Percentiles rank a stretch among this genome's conserved stretches.
Evolutionary conservation across 106 monocot genomes (phyloP).

Genomic region (Allium sativum): DNA sequence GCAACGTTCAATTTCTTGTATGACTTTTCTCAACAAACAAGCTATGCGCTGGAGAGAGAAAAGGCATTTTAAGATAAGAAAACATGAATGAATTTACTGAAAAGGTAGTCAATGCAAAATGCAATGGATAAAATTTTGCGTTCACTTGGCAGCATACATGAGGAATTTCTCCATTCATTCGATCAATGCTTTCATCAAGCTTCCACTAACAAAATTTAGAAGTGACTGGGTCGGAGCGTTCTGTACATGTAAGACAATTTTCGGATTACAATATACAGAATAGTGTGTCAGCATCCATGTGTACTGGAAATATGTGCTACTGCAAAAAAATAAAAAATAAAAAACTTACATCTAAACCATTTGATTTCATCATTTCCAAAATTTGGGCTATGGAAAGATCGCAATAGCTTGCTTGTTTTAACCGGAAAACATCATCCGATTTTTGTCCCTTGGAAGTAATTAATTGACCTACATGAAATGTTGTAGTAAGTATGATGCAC

Average conservation of each 20-base stretch:
- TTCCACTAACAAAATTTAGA: conserved; percentile 54
- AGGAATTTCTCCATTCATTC: conserved; percentile 86
- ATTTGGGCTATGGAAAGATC: conserved; percentile 67
- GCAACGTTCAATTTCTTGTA: conserved; percentile 82
- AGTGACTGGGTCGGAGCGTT: conserved; percentile 82
- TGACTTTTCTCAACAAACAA: conserved; percentile 64
- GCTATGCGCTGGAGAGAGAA: conserved; percentile 42
- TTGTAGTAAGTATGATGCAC: neutral
- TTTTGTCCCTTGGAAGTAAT: neutral
- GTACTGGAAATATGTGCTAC: too few relatives aligned
- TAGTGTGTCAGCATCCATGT: too few relatives aligned
- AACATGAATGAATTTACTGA: neutral
- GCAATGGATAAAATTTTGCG: neutral
- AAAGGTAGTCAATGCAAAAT: neutral
- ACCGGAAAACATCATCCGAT: conserved; percentile 49
- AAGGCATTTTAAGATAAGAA: neutral
- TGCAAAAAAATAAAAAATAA: conserved; percentile 5
- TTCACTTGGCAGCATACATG: conserved; percentile 48
- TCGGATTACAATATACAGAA: too few relatives aligned
- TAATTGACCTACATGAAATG: neutral
- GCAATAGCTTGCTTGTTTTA: conserved; percentile 53
- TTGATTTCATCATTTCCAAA: conserved; percentile 79
- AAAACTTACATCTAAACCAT: conserved; percentile 74
- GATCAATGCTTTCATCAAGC: conserved; percentile 81
- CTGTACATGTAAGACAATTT: conserved; percentile 26